Evolutionary conservation across 2,329 filamentous ascomycete species (phyloP), one percentile per base, ranked within the genome.

Genomic region (Pseudogymnoascus verrucosus): DNA sequence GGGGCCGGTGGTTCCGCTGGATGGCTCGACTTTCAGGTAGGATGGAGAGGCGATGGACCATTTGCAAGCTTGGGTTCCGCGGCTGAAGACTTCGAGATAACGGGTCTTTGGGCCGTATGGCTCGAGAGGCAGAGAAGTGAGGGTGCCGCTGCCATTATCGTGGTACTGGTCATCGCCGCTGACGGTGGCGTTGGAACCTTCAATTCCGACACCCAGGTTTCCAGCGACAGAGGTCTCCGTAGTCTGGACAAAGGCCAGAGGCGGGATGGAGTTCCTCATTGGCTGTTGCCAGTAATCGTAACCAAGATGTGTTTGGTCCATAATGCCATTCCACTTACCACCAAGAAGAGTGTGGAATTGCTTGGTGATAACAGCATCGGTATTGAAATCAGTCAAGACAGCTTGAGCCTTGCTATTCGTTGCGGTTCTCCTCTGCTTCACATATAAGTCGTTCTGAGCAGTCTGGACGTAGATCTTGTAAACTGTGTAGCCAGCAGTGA

Each of bases 281-380:
- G 88, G 86, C 71, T 90, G 87, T 74, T 90, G 88, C 87, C 87
- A 84, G 72, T 80, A 79, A 63, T 82, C 76, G 57, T 81, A 84
- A 19, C 81, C 81, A 7, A 84, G 73, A 67, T 84, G 82, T 0
- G 80, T 82, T 76, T 83, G 85, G 67, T 86, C 81, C 71, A 87
- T 78, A 71, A 88, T 84, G 70, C 83, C 78, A 68, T 77, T 79
- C 85, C 85, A 87, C 73, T 88, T 88, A 0, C 86, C 85, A 64
- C 78, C 78, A 0, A 88, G 74, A 14, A 88, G 74, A 10, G 75
- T 73, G 69, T 88, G 81, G 77, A 86, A 88, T 62, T 79, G 75
- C 57, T 78, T 73, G 0, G 83, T 86, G 19, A 88, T 76, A 44
- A 79, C 76, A 31, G 78, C 79, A 66, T 88, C 85, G 3, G 80